Conservation (phyloP, 208 protist genomes). For the Zelonia costaricensis region DNA sequence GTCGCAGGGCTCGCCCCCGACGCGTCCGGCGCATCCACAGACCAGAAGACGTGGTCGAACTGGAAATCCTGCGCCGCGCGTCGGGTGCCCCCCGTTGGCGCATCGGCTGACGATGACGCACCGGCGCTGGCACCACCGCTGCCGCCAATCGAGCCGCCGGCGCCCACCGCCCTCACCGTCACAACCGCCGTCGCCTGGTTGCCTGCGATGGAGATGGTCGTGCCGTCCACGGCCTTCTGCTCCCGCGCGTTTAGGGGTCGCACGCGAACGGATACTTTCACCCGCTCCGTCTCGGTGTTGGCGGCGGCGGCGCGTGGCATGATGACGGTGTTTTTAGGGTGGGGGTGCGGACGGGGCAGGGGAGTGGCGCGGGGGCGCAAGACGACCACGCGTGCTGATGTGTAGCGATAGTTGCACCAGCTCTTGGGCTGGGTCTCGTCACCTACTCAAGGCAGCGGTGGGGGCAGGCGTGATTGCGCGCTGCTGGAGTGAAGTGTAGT, state of each 20-base stretch:
- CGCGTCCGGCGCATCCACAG: conserved; percentile 38
- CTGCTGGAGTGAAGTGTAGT: too few relatives aligned
- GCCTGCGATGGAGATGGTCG: conserved; percentile 7
- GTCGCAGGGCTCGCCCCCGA: conserved; percentile 22
- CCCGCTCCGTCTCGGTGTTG: conserved; percentile 20
- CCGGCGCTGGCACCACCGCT: too few relatives aligned
- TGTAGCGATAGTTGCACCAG: too few relatives aligned
- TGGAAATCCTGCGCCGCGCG: conserved; percentile 36
- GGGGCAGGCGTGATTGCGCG: too few relatives aligned
- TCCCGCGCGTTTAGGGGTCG: conserved; percentile 57
- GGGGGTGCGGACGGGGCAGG: too few relatives aligned
- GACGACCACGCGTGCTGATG: too few relatives aligned
- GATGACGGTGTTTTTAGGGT: not conserved
- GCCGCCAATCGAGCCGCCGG: too few relatives aligned
- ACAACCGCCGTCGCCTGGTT: conserved; percentile 24
- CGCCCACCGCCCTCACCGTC: conserved; percentile 6
- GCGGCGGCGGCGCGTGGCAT: not conserved
- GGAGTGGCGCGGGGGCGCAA: too few relatives aligned
- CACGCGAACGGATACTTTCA: conserved; percentile 67
- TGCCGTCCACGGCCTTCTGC: conserved; percentile 11
- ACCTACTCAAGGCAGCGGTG: too few relatives aligned
- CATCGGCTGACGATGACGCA: too few relatives aligned
- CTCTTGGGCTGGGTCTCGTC: too few relatives aligned
- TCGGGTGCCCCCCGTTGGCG: not conserved
- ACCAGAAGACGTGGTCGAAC: conserved; percentile 77